Percentiles rank a stretch among this genome's conserved stretches.
phyloP scores from a whole-genome alignment of 441 rosid genomes.

The Dalechampia spathulata region DNA sequence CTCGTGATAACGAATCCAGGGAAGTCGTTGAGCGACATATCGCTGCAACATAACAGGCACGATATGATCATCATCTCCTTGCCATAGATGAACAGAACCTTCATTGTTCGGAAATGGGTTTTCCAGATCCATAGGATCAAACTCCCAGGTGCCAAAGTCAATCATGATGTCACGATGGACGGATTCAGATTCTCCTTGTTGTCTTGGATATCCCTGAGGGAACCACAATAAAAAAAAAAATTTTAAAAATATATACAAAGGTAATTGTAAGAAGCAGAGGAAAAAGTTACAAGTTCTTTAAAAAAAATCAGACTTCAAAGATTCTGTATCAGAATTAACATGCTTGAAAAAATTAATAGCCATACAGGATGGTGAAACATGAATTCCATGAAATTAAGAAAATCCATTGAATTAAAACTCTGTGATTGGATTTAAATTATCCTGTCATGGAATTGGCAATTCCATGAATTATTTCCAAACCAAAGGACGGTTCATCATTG shows the following conservation, averaged over 20 bases:
- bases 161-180: conserved; percentile 47
- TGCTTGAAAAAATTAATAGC: no score
- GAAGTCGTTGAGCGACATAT: conserved; percentile 45
- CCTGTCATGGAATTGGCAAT: no score
- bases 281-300: no score
- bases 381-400: no score
- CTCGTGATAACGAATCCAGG: conserved; percentile 80
- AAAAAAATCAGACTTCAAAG: no score
- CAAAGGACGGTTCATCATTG: no score
- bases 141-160: conserved; percentile 71
- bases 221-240: no score
- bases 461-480: no score
- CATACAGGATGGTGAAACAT: no score
- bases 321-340: no score
- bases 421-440: no score
- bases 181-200: conserved; percentile 69
- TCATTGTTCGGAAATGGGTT: conserved; percentile 51
- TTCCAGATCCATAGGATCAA: conserved; percentile 57
- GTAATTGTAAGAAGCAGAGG: background rate
- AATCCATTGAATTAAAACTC: no score
- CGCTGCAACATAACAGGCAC: conserved; percentile 62
- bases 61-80: conserved; percentile 56
- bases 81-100: conserved; percentile 71
- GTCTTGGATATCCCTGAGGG: conserved; percentile 26
- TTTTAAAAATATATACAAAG: background rate